Percentiles rank a stretch among this genome's conserved stretches.
Conservation (phyloP, 2,329 filamentous ascomycete species). For the Thelonectria discophora region DNA sequence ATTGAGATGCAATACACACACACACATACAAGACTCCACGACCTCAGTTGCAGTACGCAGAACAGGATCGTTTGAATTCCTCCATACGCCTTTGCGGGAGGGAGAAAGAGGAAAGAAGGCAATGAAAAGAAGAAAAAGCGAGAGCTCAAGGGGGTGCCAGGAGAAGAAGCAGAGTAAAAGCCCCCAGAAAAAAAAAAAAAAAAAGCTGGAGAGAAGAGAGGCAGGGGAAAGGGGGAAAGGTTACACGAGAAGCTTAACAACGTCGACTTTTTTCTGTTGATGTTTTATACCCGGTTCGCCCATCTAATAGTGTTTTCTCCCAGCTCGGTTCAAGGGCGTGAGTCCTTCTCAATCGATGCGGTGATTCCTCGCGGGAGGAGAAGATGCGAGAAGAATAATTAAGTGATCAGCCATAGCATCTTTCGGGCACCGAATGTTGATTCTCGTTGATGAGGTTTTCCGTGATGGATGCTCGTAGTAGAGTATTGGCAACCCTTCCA, state of each 20-base stretch:
- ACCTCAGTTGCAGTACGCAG: background rate
- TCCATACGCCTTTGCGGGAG: constrained; percentile 25
- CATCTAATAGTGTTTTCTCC: constrained; percentile 11
- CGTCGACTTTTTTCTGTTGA: constrained; percentile 29
- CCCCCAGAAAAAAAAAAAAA: constrained; percentile 22
- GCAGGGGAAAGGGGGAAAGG: constrained; percentile 27
- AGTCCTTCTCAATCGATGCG: constrained; percentile 14
- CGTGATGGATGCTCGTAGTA: constrained; percentile 15
- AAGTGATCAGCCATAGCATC: constrained; percentile 24
- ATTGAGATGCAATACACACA: constrained; percentile 4
- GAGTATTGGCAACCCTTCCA: constrained; percentile 15
- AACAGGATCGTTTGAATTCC: constrained; percentile 24
- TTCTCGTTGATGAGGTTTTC: constrained; percentile 17
- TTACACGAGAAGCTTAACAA: constrained; percentile 40
- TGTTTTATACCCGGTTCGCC: constrained; percentile 9
- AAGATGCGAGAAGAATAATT: constrained; percentile 21
- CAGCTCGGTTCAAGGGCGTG: constrained; percentile 1
- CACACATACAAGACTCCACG: background rate
- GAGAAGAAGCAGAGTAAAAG: constrained; percentile 16
- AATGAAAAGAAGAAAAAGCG: constrained; percentile 15
- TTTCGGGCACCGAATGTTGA: constrained; percentile 11
- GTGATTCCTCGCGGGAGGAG: constrained; percentile 3
- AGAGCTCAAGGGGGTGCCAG: constrained; percentile 8
- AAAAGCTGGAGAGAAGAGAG: constrained; percentile 29
- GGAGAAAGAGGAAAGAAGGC: constrained; percentile 24